Evolutionary conservation across 1,284 basidiomycete species (phyloP).

Genomic region (Melampsora larici-populina): DNA sequence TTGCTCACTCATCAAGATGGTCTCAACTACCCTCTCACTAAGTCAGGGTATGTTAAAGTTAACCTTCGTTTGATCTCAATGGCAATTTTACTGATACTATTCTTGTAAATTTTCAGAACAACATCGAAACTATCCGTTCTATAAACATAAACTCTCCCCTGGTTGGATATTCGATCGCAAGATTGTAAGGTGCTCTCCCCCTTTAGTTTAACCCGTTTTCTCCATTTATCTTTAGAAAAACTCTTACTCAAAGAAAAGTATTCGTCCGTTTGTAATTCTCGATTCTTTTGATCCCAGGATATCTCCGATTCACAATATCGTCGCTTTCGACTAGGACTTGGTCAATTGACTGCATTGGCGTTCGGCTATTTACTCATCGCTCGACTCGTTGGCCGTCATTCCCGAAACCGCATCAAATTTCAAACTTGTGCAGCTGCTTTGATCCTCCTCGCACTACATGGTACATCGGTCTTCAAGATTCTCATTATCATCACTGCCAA

Average conservation of each 20-base stretch:
- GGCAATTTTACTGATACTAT: not conserved
- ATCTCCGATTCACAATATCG: conserved; percentile 56
- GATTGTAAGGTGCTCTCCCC: conserved; percentile 52
- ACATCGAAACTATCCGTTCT: conserved; percentile 72
- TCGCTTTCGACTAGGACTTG: conserved; percentile 53
- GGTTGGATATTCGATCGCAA: conserved; percentile 59
- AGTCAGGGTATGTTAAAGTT: not conserved
- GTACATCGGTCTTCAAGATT: conserved; percentile 77
- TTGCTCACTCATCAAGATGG: conserved; percentile 8
- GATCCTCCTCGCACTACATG: conserved; percentile 77
- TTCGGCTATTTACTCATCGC: conserved; percentile 47
- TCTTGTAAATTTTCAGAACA: conserved; percentile 47
- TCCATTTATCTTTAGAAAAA: conserved; percentile 9
- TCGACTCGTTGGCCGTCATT: conserved; percentile 47
- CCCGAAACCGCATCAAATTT: conserved; percentile 50
- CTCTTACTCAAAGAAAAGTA: not conserved
- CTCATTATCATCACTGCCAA: conserved; percentile 68
- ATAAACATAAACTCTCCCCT: conserved; percentile 61
- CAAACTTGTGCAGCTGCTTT: conserved; percentile 62
- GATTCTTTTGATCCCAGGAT: conserved; percentile 48
- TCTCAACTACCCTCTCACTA: conserved; percentile 2
- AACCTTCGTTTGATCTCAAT: not conserved
- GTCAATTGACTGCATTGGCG: conserved; percentile 50
- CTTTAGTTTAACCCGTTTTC: not conserved
- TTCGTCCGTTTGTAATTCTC: not conserved